These are phyloP conservation scores for Xylariaceae sp. DNA, from an alignment of 2,329 filamentous ascomycete species.

Conservation along the genomic window DNA sequence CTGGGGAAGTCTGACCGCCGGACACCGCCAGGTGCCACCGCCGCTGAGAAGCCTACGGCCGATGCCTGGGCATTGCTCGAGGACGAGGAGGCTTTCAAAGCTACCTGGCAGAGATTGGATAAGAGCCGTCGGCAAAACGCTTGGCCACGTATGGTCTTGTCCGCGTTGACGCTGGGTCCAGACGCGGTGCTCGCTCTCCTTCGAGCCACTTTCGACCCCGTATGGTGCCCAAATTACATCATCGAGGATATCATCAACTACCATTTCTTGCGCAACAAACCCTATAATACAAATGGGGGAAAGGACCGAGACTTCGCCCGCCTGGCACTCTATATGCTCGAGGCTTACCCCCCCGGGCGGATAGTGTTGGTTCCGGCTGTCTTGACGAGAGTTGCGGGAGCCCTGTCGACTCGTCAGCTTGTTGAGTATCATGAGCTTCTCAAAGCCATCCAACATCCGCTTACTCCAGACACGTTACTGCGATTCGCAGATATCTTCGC, in stretches of 20 bases:
- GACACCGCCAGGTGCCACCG: too few relatives aligned
- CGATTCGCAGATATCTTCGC: conserved; percentile 42
- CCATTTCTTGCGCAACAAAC: conserved; percentile 10
- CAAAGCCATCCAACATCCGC: conserved; percentile 13
- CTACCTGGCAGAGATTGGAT: conserved; percentile 18
- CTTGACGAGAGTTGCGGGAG: conserved; percentile 11
- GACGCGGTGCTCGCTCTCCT: conserved; percentile 14
- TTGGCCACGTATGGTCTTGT: conserved; percentile 21
- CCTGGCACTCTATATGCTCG: conserved; percentile 15
- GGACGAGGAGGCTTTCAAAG: conserved; percentile 9
- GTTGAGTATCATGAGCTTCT: conserved; percentile 13
- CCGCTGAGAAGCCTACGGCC: too few relatives aligned
- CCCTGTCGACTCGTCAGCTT: conserved; percentile 7
- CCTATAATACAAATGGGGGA: neutral
- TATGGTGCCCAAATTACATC: conserved; percentile 22
- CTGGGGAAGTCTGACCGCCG: too few relatives aligned
- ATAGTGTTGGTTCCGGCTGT: conserved; percentile 16
- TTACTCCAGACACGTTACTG: conserved; percentile 33
- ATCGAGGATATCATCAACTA: conserved; percentile 22
- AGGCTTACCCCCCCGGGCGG: conserved; percentile 15
- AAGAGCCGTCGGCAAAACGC: conserved; percentile 10
- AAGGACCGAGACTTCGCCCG: conserved; percentile 7
- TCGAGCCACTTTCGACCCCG: conserved; percentile 18
- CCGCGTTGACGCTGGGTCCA: conserved; percentile 13
- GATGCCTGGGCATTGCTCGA: neutral